Evolutionary conservation across 208 protist genomes (phyloP), one percentile per base, ranked within the genome.

Genomic region (Trypanosoma lewisi): DNA sequence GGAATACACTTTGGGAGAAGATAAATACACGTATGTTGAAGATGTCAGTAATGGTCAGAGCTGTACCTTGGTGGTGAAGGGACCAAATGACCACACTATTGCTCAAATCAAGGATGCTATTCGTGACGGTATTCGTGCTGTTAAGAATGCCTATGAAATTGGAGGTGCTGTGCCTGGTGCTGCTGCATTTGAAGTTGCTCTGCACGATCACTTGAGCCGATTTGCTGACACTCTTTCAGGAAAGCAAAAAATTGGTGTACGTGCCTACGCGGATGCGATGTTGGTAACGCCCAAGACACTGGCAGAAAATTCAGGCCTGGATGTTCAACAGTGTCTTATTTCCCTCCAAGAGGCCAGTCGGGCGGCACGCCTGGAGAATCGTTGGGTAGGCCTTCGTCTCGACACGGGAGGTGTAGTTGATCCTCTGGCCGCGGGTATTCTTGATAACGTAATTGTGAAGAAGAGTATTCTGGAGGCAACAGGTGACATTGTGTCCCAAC

Each of bases 1-100:
- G 70, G 98, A 99, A 75, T 94, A 98, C 59, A 93, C 86, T 11
- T 75, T 99, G 2, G 98, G 98, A 37, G 99, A 99, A 63, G 98
- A 99, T 50, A 99, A 98, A 77, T 99, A 98, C 83, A 99, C 99
- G 3, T 99, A 99, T 87, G 94, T 99, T 14, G 99, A 99, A 80
- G 97, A 98, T 48, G 82, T 89, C 44, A 89, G 94, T 66, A 89
- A 98, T 57, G 98, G 98, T 19, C 78, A 86, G 54, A 99, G 98
- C 54, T 99, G 98, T 83, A 99, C 99, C 16, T 97, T 99, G 23
- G 74, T 99, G 5, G 91, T 99, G 49, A 99, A 99, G 78, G 98
- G 98, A 12, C 98, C 99, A 42, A 99, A 98, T 75, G 94, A 98
- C 58, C 98, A 99, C 82, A 99, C 96, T 0, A 98, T 99, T 72